Percentiles rank a stretch among this genome's conserved stretches.
Evolutionary conservation across 1,284 basidiomycete genomes (phyloP).

Genomic region (Leccinum angustisporum): DNA sequence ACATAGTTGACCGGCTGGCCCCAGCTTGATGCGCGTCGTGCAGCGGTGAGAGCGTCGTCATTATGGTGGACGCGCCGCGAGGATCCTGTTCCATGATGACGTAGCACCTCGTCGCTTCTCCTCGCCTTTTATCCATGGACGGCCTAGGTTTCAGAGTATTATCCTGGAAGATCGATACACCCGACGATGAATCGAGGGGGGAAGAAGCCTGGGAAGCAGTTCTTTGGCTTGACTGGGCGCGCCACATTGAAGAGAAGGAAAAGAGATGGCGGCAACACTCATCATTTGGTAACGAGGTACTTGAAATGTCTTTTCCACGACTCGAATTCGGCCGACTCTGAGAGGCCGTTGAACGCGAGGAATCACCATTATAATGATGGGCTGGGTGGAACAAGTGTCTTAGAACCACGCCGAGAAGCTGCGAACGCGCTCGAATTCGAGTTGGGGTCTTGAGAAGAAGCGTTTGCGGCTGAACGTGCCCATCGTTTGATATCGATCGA

Average conservation of each 20-base stretch:
- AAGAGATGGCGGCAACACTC: conserved; percentile 29
- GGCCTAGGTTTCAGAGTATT: conserved; percentile 18
- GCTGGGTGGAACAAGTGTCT: conserved; percentile 10
- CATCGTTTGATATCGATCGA: conserved; percentile 34
- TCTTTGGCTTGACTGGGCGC: conserved; percentile 20
- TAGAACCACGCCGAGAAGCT: conserved; percentile 18
- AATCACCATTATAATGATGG: conserved; percentile 9
- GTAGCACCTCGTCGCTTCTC: conserved; percentile 37
- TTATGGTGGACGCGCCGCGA: conserved; percentile 30
- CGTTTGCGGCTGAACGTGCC: conserved; percentile 30
- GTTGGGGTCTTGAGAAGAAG: conserved; percentile 19
- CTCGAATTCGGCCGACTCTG: conserved; percentile 28
- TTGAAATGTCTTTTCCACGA: conserved; percentile 22
- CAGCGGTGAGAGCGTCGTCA: conserved; percentile 37
- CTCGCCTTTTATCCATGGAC: conserved; percentile 25
- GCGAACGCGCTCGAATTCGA: conserved; percentile 12
- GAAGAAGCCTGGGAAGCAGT: conserved; percentile 30
- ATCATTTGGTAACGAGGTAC: conserved; percentile 20
- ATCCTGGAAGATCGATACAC: conserved; percentile 26
- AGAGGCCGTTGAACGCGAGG: conserved; percentile 19
- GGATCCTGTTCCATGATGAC: conserved; percentile 25
- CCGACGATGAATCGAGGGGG: conserved; percentile 31
- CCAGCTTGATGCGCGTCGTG: conserved; percentile 66
- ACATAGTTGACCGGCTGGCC: conserved; percentile 45
- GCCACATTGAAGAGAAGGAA: conserved; percentile 31